Evolutionary conservation across 2,329 filamentous ascomycete genomes (phyloP).

Genomic region (Hypomyces rosellus): DNA sequence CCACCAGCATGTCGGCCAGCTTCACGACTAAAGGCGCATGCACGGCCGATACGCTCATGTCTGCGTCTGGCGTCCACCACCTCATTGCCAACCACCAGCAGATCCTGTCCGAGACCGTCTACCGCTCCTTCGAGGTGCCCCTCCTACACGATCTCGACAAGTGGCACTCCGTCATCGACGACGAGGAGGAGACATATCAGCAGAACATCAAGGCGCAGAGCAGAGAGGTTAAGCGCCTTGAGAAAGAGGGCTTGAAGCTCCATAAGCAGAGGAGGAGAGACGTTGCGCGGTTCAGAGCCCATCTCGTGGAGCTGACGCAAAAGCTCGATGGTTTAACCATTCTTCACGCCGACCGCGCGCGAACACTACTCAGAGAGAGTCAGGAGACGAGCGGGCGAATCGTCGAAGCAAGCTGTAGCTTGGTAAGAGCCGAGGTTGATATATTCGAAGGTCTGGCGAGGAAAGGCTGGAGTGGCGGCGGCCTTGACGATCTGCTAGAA

Average conservation of each 20-base stretch:
- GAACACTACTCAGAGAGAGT: slow-evolving; percentile 53
- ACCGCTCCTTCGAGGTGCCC: slow-evolving; percentile 61
- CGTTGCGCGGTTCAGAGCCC: slow-evolving; percentile 54
- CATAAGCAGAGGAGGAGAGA: slow-evolving; percentile 55
- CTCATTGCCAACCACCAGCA: slow-evolving; percentile 65
- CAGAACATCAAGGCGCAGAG: slow-evolving; percentile 48
- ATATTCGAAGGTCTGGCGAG: slow-evolving; percentile 61
- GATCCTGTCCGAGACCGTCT: slow-evolving; percentile 62
- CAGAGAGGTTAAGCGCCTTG: slow-evolving; percentile 56
- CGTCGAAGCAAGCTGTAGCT: slow-evolving; percentile 57
- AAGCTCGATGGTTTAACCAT: slow-evolving; percentile 57
- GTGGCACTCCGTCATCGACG: slow-evolving; percentile 57
- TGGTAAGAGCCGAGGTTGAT: slow-evolving; percentile 63
- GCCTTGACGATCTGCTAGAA: slow-evolving; percentile 59
- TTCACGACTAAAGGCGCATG: slow-evolving; percentile 46
- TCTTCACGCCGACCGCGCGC: slow-evolving; percentile 55
- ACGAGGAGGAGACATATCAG: slow-evolving; percentile 57
- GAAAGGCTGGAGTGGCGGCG: slow-evolving; percentile 63
- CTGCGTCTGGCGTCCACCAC: slow-evolving; percentile 59
- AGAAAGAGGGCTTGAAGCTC: slow-evolving; percentile 58
- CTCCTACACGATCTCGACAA: slow-evolving; percentile 63
- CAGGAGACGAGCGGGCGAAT: slow-evolving; percentile 59
- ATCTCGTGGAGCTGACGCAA: slow-evolving; percentile 56
- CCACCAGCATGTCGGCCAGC: slow-evolving; percentile 37
- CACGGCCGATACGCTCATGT: slow-evolving; percentile 57